A percentile compares a stretch with the other conserved stretches of the same genome.
Evolutionary conservation across 108 stramenopile genomes (phyloP).

Genomic region (Skeletonema grethae): DNA sequence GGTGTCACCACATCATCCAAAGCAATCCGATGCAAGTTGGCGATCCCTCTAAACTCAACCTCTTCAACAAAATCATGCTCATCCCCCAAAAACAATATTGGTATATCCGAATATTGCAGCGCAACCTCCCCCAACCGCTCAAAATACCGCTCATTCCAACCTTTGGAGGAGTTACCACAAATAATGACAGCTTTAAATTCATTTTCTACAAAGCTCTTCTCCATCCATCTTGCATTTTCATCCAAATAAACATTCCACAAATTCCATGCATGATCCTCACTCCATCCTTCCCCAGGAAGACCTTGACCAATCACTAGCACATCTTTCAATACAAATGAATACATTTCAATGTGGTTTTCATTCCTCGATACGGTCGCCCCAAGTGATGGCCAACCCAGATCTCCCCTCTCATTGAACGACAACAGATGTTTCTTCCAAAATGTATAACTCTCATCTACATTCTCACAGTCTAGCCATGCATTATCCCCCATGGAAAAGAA

Average conservation of each 20-base stretch:
- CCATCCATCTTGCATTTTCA: not conserved
- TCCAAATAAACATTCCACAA: not conserved
- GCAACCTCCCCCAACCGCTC: not conserved
- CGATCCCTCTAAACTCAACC: not conserved
- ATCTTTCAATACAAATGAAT: not conserved
- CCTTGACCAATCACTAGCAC: constrained; percentile 1
- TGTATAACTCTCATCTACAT: not conserved
- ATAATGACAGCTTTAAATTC: not conserved
- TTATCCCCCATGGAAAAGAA: not conserved
- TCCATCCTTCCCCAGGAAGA: not conserved
- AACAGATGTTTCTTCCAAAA: not conserved
- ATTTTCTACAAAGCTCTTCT: not conserved
- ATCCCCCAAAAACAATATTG: constrained; percentile 5
- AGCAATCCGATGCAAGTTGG: not conserved
- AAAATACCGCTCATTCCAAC: not conserved
- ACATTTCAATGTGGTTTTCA: not conserved
- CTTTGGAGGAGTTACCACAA: not conserved
- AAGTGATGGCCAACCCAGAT: not conserved
- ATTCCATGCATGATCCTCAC: not conserved
- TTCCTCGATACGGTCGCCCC: not conserved
- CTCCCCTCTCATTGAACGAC: not conserved
- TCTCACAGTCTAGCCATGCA: not conserved
- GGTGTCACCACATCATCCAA: constrained; percentile 7
- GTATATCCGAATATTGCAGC: not conserved
- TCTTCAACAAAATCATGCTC: not conserved